phyloP scores from a whole-genome alignment of 345 rosid species.

The Litchi chinensis region DNA sequence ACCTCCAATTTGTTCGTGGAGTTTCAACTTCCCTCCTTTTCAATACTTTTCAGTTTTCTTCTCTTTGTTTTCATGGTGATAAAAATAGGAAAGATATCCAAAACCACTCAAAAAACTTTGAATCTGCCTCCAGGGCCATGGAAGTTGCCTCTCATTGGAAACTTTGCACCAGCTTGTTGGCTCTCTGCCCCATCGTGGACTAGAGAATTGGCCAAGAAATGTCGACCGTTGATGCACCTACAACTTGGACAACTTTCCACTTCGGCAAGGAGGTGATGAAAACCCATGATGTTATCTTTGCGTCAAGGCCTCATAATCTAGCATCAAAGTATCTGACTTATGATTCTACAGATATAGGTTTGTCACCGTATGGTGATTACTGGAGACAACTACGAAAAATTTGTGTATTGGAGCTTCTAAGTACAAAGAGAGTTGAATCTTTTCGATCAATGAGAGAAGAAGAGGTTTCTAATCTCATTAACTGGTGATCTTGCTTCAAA shows the following conservation, averaged over 20 bases:
- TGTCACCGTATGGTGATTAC: slow-evolving; percentile 28
- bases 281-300: slow-evolving; percentile 5
- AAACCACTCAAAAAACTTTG: background rate
- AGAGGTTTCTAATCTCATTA: slow-evolving; percentile 19
- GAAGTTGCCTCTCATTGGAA: slow-evolving; percentile 41
- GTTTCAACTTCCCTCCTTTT: background rate
- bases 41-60: background rate
- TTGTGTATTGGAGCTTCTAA: slow-evolving; percentile 23
- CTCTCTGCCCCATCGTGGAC: slow-evolving; percentile 21
- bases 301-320: background rate
- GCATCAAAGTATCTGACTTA: slow-evolving; percentile 10
- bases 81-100: background rate
- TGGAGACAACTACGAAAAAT: slow-evolving; percentile 37
- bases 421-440: slow-evolving; percentile 27
- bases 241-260: background rate
- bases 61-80: background rate
- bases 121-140: slow-evolving; percentile 40
- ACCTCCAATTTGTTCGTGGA: background rate
- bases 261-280: background rate
- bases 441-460: slow-evolving; percentile 30
- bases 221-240: background rate
- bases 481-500: background rate
- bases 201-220: background rate
- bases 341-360: slow-evolving; percentile 12
- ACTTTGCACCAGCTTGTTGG: slow-evolving; percentile 30